Conservation (phyloP, 2,329 filamentous ascomycete species). For the Aspergillus eucalypticola region DNA sequence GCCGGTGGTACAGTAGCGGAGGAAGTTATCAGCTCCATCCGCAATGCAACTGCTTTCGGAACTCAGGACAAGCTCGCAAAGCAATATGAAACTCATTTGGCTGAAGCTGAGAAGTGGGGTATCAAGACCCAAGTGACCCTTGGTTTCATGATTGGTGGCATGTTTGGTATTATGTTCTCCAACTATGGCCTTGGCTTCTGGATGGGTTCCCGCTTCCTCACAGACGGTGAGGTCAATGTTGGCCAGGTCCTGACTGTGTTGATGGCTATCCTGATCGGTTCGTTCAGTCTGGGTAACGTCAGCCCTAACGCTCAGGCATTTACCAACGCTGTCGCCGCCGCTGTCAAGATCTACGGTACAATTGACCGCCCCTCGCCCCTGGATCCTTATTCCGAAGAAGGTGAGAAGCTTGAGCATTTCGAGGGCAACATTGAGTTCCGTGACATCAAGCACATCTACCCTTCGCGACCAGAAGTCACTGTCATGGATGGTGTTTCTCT, state of each 20-base stretch:
- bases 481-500: conserved; percentile 85
- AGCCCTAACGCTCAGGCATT: conserved; percentile 86
- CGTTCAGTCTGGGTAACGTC: conserved; percentile 86
- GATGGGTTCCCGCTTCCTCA: conserved; percentile 76
- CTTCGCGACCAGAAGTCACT: conserved; percentile 83
- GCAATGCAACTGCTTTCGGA: conserved; percentile 89
- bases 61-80: conserved; percentile 88
- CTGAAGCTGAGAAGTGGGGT: conserved; percentile 72
- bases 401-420: conserved; percentile 71
- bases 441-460: conserved; percentile 89
- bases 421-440: conserved; percentile 78
- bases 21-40: conserved; percentile 89
- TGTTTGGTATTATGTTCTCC: conserved; percentile 82
- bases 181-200: conserved; percentile 89
- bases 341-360: conserved; percentile 87
- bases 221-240: conserved; percentile 65
- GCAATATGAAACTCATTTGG: conserved; percentile 77
- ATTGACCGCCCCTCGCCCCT: conserved; percentile 87
- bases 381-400: conserved; percentile 70
- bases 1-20: conserved; percentile 85
- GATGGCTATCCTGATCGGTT: conserved; percentile 88
- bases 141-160: conserved; percentile 75
- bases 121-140: conserved; percentile 72
- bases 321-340: conserved; percentile 77
- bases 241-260: conserved; percentile 78